phyloP scores from a whole-genome alignment of 2,329 filamentous ascomycete species.

The Aspergillus transmontanensis region DNA sequence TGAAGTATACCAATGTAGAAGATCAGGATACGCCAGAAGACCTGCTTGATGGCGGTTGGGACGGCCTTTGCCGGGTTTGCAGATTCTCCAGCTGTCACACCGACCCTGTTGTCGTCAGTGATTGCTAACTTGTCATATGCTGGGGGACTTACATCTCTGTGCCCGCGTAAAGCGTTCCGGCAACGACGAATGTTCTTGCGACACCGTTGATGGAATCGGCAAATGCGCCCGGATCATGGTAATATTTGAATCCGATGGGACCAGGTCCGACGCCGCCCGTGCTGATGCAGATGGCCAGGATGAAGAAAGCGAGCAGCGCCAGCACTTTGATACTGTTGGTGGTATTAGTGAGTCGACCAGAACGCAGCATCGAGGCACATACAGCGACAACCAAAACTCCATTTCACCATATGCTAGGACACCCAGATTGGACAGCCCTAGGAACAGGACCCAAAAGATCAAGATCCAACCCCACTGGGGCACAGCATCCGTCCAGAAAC shows the following conservation, averaged over 20 bases:
- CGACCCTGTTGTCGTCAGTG: constrained; percentile 31
- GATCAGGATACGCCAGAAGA: constrained; percentile 50
- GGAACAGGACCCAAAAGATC: constrained; percentile 50
- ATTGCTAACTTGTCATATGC: neutral
- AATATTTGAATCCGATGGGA: constrained; percentile 41
- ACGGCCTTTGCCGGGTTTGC: constrained; percentile 50
- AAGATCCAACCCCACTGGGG: constrained; percentile 52
- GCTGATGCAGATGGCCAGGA: constrained; percentile 37
- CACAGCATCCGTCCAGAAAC: constrained; percentile 48
- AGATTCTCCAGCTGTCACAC: constrained; percentile 39
- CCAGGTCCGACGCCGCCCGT: constrained; percentile 33
- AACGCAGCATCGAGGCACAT: neutral
- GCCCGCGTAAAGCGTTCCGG: constrained; percentile 36
- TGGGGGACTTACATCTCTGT: constrained; percentile 32
- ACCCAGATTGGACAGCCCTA: constrained; percentile 43
- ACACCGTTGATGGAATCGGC: constrained; percentile 40
- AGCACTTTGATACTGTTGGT: constrained; percentile 33
- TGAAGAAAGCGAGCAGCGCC: constrained; percentile 35
- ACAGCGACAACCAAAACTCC: constrained; percentile 49
- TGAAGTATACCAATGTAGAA: constrained; percentile 58
- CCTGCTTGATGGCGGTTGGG: constrained; percentile 46
- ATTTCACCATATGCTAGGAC: constrained; percentile 57
- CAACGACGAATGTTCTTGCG: constrained; percentile 39
- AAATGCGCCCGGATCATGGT: constrained; percentile 38
- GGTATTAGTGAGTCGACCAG: constrained; percentile 6